These are phyloP conservation scores for Calonectria honghensis DNA, from an alignment of 2,329 filamentous ascomycete genomes.

Conservation along the genomic window DNA sequence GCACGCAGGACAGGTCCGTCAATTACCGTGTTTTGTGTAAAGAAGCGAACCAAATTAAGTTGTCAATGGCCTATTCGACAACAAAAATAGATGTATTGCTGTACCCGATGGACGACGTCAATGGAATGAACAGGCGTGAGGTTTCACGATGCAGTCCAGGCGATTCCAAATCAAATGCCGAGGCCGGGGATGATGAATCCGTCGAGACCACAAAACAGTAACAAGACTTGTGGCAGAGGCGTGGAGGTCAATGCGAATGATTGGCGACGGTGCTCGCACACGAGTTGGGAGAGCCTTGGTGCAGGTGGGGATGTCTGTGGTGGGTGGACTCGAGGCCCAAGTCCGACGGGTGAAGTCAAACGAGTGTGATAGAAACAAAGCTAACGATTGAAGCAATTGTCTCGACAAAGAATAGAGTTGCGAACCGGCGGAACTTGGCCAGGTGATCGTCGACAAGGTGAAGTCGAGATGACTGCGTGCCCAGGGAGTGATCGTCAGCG, in stretches of 20 bases:
- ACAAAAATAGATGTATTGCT: slow-evolving; percentile 14
- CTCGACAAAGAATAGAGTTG: slow-evolving; percentile 25
- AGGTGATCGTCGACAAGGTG: slow-evolving; percentile 45
- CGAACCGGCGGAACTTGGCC: slow-evolving; percentile 36
- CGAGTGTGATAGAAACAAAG: slow-evolving; percentile 28
- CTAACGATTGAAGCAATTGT: slow-evolving; percentile 40
- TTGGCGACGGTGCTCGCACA: slow-evolving; percentile 35
- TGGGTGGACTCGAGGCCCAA: slow-evolving; percentile 33
- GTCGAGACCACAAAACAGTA: slow-evolving; percentile 33
- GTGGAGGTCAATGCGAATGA: slow-evolving; percentile 28
- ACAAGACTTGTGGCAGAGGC: slow-evolving; percentile 44
- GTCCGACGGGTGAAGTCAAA: not conserved
- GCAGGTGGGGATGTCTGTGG: slow-evolving; percentile 24
- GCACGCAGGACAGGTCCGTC: slow-evolving; percentile 21
- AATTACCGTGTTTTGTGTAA: slow-evolving; percentile 34
- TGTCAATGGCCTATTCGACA: slow-evolving; percentile 21
- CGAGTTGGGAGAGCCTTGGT: slow-evolving; percentile 31
- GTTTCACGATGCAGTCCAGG: slow-evolving; percentile 2
- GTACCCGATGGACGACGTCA: slow-evolving; percentile 16
- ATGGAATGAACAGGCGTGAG: slow-evolving; percentile 43
- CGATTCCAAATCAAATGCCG: slow-evolving; percentile 26
- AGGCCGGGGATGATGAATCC: slow-evolving; percentile 44
- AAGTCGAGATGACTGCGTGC: slow-evolving; percentile 45
- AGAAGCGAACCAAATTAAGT: slow-evolving; percentile 33
- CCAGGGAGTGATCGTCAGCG: slow-evolving; percentile 52